Evolutionary conservation across 2,329 filamentous ascomycete genomes (phyloP).

Genomic region (Daldinia sp.): DNA sequence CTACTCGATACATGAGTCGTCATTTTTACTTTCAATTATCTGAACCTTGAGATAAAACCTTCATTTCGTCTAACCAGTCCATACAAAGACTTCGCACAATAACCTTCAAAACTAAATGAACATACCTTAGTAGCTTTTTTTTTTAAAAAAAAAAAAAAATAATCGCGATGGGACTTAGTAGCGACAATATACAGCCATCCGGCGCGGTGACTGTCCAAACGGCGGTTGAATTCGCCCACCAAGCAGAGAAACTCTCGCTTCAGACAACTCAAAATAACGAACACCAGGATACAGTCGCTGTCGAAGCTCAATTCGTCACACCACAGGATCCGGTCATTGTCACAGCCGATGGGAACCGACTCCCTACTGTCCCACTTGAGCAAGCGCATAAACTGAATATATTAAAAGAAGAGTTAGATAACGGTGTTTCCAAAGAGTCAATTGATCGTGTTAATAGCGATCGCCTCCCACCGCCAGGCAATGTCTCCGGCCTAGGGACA

Average conservation of each 20-base stretch:
- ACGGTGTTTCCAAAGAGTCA: constrained; percentile 44
- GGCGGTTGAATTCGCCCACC: constrained; percentile 69
- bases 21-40: constrained; percentile 13
- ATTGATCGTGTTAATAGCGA: constrained; percentile 47
- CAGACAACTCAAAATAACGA: constrained; percentile 50
- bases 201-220: constrained; percentile 52
- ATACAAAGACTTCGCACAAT: neutral
- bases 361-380: constrained; percentile 76
- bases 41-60: neutral
- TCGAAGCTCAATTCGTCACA: constrained; percentile 74
- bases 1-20: constrained; percentile 6
- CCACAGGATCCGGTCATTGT: constrained; percentile 78
- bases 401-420: constrained; percentile 64
- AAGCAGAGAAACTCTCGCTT: constrained; percentile 69
- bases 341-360: constrained; percentile 73
- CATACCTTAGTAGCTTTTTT: constrained; percentile 7
- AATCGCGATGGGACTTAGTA: constrained; percentile 42
- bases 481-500: constrained; percentile 36
- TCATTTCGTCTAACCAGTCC: neutral
- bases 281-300: constrained; percentile 61
- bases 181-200: constrained; percentile 37
- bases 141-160: neutral
- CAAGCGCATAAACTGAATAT: constrained; percentile 79
- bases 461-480: constrained; percentile 35
- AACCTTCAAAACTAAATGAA: constrained; percentile 23